Evolutionary conservation across 495 filamentous ascomycete genomes (phyloP).

Genomic region (Neurospora sp.): DNA sequence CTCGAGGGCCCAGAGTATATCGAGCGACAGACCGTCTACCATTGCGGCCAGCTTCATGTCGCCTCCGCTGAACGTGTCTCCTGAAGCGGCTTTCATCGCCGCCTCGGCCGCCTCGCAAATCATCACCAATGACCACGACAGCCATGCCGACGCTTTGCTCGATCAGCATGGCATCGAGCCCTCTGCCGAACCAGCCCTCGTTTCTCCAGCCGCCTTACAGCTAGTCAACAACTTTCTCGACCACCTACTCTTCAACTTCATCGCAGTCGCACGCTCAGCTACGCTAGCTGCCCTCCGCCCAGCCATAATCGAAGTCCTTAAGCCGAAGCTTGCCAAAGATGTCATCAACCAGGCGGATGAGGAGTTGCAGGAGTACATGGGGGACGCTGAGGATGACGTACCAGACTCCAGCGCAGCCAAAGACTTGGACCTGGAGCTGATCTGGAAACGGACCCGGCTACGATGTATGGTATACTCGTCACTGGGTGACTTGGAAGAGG

Average conservation of each 20-base stretch:
- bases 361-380: conserved; percentile 80
- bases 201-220: conserved; percentile 63
- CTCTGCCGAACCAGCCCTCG: conserved; percentile 55
- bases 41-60: conserved; percentile 44
- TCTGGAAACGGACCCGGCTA: conserved; percentile 86
- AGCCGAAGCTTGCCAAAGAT: conserved; percentile 76
- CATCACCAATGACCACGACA: conserved; percentile 77
- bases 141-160: conserved; percentile 53
- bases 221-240: conserved; percentile 91
- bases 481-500: conserved; percentile 92
- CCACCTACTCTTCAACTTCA: conserved; percentile 80
- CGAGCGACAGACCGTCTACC: conserved; percentile 44
- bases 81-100: conserved; percentile 82
- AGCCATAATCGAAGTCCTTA: conserved; percentile 78
- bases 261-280: conserved; percentile 73
- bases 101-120: conserved; percentile 83
- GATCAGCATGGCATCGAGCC: conserved; percentile 54
- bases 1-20: conserved; percentile 42
- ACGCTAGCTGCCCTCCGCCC: conserved; percentile 66
- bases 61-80: conserved; percentile 56
- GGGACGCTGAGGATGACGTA: conserved; percentile 61
- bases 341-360: conserved; percentile 83
- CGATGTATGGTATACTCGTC: conserved; percentile 98
- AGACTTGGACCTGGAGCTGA: conserved; percentile 74
- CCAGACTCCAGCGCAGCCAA: conserved; percentile 38